Evolutionary conservation across 257 asterid species (phyloP), one percentile per base, ranked within the genome.

Genomic region (Hygrophila difformis): DNA sequence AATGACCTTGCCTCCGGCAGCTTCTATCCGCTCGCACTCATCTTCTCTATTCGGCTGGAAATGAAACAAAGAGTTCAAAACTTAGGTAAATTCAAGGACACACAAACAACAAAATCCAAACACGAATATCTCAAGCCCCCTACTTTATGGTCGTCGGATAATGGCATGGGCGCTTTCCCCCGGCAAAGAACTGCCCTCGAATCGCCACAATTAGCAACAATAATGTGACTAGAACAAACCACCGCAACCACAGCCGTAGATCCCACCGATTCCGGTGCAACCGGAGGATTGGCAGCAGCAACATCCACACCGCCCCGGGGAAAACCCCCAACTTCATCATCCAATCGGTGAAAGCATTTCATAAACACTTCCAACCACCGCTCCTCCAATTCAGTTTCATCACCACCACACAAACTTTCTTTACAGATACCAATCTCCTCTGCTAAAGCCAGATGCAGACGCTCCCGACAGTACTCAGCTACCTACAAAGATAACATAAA

Each of bases 121-220:
- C 29, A 24, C 7, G 7, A 24, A 24, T 7, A 24, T 18, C 12
- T 26, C 7, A 8, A 31, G 44, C 56, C 21, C 38, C 73, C 49
- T 61, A 81, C 97, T 61, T 81, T 84, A 60, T 87, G 97, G 60
- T 87, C 97, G 3, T 71, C 35, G 2, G 97, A 81, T 40, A 84
- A 51, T 4, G 94, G 76, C 66, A 78, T 22, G 15, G 95, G 74
- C 2, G 36, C 66, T 60, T 81, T 84, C 44, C 84, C 94, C 44
- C 88, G 76, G 66, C 69, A 55, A 51, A 87, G 55, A 43, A 87
- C 95, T 17, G 89, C 93, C 69, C 95, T 76, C 1, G 97, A 87
- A 74, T 87, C 97, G 3, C 97, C 97, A 55, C 95, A 84, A 49
- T 87, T 87, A 0, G 94, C 95, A 31, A 87, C 97, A 16, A 87